Base-by-base conservation (phyloP, 2,329 filamentous ascomycete species). In the Paraconiothyrium brasiliense region DNA sequence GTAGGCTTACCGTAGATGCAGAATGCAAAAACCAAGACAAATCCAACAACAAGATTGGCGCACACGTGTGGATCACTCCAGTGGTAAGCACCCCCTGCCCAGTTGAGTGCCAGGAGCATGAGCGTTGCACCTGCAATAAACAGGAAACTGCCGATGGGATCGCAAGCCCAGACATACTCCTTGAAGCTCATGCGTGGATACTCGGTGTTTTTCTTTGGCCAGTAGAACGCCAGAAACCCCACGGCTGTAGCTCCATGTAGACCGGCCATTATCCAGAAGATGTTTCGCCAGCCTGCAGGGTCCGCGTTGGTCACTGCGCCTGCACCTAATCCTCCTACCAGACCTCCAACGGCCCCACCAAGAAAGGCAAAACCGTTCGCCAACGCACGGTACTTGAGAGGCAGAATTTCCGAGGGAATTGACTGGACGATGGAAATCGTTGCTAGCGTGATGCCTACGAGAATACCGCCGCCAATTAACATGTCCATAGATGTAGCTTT, bases 231-330 rank as follows among this genome's bases (percentile, higher is more conserved):
- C 37, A 86, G 69, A 35, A 87, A 71, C 3, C 84, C 84, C 0
- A 84, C 39, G 1, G 80, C 78, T 0, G 83, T 85, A 14, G 80
- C 72, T 9, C 80, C 78, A 62, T 86, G 84, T 61, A 87, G 83
- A 7, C 78, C 84, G 1, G 85, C 84, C 71, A 87, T 85, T 14
- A 87, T 85, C 85, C 85, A 87, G 69, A 86, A 87, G 65, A 87
- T 87, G 65, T 82, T 81, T 1, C 85, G 78, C 85, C 85, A 87
- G 22, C 85, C 85, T 0, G 71, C 76, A 0, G 78, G 64, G 55
- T 77, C 76, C 13, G 79, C 70, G 60, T 85, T 84, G 0, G 85
- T 86, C 2, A 86, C 81, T 8, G 80, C 84, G 2, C 85, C 85
- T 7, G 84, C 84, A 30, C 82, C 81, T 4, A 87, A 76, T 13